Base-by-base conservation (phyloP, 1,284 basidiomycete species). In the Ceratobasidium sp. region DNA sequence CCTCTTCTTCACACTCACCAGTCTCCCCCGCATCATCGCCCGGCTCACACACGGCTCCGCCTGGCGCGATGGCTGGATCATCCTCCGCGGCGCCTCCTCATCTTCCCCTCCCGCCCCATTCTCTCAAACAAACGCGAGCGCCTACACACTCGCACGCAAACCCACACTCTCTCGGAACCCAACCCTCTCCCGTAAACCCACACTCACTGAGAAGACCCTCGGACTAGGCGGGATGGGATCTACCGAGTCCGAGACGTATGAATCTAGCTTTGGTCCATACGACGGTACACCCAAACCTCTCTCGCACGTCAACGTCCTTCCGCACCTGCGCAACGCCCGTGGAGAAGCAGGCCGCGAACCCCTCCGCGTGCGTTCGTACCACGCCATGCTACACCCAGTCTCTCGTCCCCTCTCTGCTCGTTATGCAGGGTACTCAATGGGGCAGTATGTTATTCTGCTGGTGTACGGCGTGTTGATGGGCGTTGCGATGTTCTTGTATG, bases 1-100 rank as follows among this genome's bases (percentile, higher is more conserved):
- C 59, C 55, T 73, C 44, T 66, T 76, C 47, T 74, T 81, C 78
- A 13, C 79, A 79, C 28, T 75, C 76, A n/a, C 79, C 79, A 14
- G 75, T 61, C 59, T 80, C 77, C 38, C 81, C 79, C 73, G 81
- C 46, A n/a, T 79, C 75, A 13, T 77, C 76, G 35, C 81, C 67
- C 77, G 82, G 79, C 76, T 82, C 77, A 46, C 81, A 75, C 57
- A 74, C 55, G 43, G 18, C 21, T 43, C 69, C 23, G 52, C 66
- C 41, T 67, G 61, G 54, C 32, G 46, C 32, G 62, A 72, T 28
- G 73, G 73, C 23, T 74, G 73, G 73, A 59, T 74, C 26, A 62
- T 74, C 32, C 66, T 70, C 13, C 73, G 59, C 14, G 58, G 66
- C 44, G 28, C 59, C 8, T 67, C 69, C 46, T 38, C 49, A 18